Percentiles rank a stretch among this genome's conserved stretches.
These are phyloP conservation scores for Pyrus pyrifolia DNA, from an alignment of 306 rosid genomes.

Conservation along the genomic window DNA sequence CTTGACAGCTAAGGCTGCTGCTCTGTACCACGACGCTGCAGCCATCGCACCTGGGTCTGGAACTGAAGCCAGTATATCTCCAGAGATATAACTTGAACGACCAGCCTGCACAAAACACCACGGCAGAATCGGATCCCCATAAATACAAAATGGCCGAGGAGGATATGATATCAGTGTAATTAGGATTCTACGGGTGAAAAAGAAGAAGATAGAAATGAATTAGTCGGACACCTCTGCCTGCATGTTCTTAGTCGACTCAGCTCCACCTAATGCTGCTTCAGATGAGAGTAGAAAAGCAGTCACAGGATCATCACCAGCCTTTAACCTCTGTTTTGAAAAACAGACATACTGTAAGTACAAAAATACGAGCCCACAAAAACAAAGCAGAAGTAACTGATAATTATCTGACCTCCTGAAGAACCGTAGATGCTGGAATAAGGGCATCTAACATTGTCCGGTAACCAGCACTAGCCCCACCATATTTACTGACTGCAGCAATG, in stretches of 20 bases:
- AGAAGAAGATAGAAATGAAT: background rate
- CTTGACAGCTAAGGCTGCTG: conserved; percentile 68
- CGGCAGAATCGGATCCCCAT: conserved; percentile 16
- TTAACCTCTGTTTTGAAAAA: conserved; percentile 49
- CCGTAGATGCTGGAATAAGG: conserved; percentile 71
- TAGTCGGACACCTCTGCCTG: conserved; percentile 58
- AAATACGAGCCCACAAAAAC: background rate
- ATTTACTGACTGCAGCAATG: conserved; percentile 81
- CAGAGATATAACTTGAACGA: conserved; percentile 61
- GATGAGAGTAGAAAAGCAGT: conserved; percentile 78
- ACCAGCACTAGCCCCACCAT: conserved; percentile 95
- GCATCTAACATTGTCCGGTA: conserved; percentile 90
- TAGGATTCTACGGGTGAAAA: background rate
- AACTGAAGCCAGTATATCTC: conserved; percentile 58
- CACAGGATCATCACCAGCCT: conserved; percentile 58
- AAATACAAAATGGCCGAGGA: background rate
- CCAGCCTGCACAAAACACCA: conserved; percentile 62
- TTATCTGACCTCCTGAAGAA: conserved; percentile 62
- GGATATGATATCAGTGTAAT: background rate
- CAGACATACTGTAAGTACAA: conserved; percentile 11
- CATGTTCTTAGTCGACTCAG: conserved; percentile 81
- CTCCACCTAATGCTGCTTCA: conserved; percentile 75
- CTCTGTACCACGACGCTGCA: conserved; percentile 81
- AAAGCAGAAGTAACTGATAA: conserved; percentile 11
- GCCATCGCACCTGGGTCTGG: conserved; percentile 99